Evolutionary conservation across 805 yeast species (phyloP).

Genomic region (Pichia occidentalis): DNA sequence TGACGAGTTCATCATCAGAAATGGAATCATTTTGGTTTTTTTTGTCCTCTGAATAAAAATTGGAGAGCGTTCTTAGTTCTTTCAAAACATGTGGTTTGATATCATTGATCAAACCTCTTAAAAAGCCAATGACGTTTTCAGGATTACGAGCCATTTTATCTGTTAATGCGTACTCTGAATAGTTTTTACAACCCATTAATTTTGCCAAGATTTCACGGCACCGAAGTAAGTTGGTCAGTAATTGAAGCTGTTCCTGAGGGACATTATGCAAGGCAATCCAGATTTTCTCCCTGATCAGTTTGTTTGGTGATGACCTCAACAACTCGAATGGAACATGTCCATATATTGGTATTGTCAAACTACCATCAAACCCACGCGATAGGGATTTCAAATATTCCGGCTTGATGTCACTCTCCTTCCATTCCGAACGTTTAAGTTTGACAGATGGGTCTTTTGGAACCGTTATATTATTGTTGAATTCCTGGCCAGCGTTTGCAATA

Average conservation of each 20-base stretch:
- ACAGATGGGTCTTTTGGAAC: constrained; percentile 25
- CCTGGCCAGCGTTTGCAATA: constrained; percentile 76
- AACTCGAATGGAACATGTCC: constrained; percentile 63
- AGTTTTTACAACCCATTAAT: constrained; percentile 64
- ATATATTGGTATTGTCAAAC: constrained; percentile 46
- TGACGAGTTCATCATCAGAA: constrained; percentile 35
- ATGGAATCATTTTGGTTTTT: constrained; percentile 12
- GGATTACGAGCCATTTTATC: constrained; percentile 90
- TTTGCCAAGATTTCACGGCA: constrained; percentile 66
- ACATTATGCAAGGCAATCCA: constrained; percentile 75
- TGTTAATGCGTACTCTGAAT: constrained; percentile 71
- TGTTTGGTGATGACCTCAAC: constrained; percentile 50
- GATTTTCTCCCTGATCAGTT: constrained; percentile 51
- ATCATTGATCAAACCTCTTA: constrained; percentile 49
- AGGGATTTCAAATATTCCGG: constrained; percentile 20
- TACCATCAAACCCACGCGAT: constrained; percentile 31
- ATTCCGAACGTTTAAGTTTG: constrained; percentile 23
- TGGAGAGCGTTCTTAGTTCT: constrained; percentile 50
- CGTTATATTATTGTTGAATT: constrained; percentile 50
- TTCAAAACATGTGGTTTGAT: constrained; percentile 46
- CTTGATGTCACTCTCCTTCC: constrained; percentile 26
- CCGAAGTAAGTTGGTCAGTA: constrained; percentile 52
- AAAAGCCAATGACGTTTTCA: constrained; percentile 63
- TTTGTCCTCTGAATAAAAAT: constrained; percentile 16
- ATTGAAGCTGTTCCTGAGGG: constrained; percentile 50